Conservation (phyloP, 495 filamentous ascomycete genomes). For the Physcia stellaris region DNA sequence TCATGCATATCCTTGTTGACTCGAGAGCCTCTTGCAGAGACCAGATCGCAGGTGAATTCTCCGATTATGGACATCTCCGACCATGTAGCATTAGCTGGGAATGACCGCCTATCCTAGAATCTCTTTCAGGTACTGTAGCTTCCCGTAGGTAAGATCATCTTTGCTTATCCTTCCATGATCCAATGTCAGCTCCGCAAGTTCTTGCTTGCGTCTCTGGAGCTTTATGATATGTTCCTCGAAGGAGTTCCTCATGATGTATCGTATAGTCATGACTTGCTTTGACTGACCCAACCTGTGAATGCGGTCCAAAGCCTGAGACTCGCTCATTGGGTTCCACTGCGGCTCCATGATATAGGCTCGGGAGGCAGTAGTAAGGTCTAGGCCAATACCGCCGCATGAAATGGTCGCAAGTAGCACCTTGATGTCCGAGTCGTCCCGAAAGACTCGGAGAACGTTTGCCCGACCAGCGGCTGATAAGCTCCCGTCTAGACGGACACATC, state of each 20-base stretch:
- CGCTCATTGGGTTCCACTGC: constrained; percentile 21
- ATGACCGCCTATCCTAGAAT: constrained; percentile 9
- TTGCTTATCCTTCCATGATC: neutral
- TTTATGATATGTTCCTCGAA: constrained; percentile 11
- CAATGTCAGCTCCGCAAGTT: constrained; percentile 6
- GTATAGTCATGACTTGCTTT: constrained; percentile 13
- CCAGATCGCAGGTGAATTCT: too few species aligned
- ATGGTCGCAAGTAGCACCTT: constrained; percentile 80
- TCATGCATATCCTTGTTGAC: too few species aligned
- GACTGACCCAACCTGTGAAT: constrained; percentile 19
- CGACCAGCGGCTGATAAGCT: constrained; percentile 59
- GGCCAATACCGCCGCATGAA: constrained; percentile 73
- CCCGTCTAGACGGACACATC: constrained; percentile 57
- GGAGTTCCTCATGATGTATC: constrained; percentile 13
- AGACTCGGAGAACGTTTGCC: constrained; percentile 52
- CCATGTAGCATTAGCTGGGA: too few species aligned
- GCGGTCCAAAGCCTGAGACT: constrained; percentile 17
- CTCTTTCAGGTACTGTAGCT: constrained; percentile 6
- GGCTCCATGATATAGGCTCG: constrained; percentile 17
- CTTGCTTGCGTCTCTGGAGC: constrained; percentile 2
- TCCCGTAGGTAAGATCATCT: neutral
- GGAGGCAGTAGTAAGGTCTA: constrained; percentile 16
- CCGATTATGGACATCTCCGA: too few species aligned
- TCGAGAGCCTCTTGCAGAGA: too few species aligned
- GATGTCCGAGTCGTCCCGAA: constrained; percentile 55